Conservation (phyloP, 805 yeast genomes). For the Clavispora vitiphila region DNA sequence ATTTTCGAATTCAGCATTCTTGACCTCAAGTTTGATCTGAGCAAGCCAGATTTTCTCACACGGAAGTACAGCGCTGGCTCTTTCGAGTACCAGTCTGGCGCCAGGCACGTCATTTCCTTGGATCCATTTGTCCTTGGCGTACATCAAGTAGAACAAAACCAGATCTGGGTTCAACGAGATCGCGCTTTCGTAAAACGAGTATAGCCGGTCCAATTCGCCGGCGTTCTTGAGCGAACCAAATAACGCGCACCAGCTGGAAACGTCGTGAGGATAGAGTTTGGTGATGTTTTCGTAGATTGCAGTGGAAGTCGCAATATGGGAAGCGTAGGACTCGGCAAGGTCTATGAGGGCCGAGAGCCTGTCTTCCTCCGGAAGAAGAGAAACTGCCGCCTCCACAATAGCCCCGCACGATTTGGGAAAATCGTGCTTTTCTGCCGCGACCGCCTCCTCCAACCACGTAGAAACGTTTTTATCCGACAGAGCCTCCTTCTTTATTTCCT, state of each 20-base stretch:
- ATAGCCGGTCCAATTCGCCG: slow-evolving; percentile 14
- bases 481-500: too few relatives aligned
- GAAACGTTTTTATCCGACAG: too few relatives aligned
- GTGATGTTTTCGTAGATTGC: slow-evolving; percentile 45
- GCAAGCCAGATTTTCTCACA: slow-evolving; percentile 65
- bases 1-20: slow-evolving; percentile 32
- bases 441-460: slow-evolving; percentile 59
- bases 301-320: slow-evolving; percentile 30
- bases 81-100: slow-evolving; percentile 50
- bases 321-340: slow-evolving; percentile 30
- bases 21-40: slow-evolving; percentile 57
- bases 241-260: slow-evolving; percentile 46
- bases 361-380: slow-evolving; percentile 19
- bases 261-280: slow-evolving; percentile 41
- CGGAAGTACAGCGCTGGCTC: slow-evolving; percentile 43
- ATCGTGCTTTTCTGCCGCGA: slow-evolving; percentile 44
- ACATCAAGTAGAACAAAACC: slow-evolving; percentile 57
- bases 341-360: slow-evolving; percentile 8
- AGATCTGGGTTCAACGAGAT: slow-evolving; percentile 43
- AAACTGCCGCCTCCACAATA: slow-evolving; percentile 41
- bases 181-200: slow-evolving; percentile 47
- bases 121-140: slow-evolving; percentile 66
- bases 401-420: slow-evolving; percentile 48
- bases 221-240: slow-evolving; percentile 27
- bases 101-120: slow-evolving; percentile 39